A percentile compares a stretch with the other conserved stretches of the same genome.
Conservation (phyloP, 352 stramenopile genomes). For the Phytophthora sp. region DNA sequence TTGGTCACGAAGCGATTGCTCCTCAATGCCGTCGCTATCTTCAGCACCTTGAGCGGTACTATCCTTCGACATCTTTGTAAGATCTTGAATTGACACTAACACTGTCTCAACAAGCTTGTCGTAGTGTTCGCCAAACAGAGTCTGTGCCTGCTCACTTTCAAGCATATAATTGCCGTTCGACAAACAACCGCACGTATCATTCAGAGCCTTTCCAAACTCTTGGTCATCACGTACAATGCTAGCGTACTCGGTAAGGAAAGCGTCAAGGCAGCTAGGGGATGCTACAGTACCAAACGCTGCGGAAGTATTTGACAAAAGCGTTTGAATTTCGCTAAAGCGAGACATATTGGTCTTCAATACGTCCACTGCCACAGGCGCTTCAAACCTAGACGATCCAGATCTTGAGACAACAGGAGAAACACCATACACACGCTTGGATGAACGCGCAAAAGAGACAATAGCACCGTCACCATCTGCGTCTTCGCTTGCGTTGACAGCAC, state of each 20-base stretch:
- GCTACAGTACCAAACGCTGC: constrained; percentile 34
- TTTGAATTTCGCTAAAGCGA: constrained; percentile 43
- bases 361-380: constrained; percentile 29
- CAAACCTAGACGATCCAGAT: background rate
- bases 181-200: background rate
- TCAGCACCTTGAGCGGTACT: background rate
- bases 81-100: constrained; percentile 80
- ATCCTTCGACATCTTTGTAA: constrained; percentile 64
- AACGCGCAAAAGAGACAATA: constrained; percentile 62
- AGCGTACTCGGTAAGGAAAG: constrained; percentile 33
- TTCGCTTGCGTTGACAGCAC: constrained; percentile 49
- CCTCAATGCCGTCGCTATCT: constrained; percentile 17
- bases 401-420: constrained; percentile 56
- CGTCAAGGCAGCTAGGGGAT: constrained; percentile 40
- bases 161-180: constrained; percentile 8
- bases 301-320: constrained; percentile 30
- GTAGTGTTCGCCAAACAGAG: constrained; percentile 56
- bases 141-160: constrained; percentile 35
- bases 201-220: constrained; percentile 46
- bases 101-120: constrained; percentile 80
- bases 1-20: constrained; percentile 55
- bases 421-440: constrained; percentile 64
- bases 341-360: constrained; percentile 40
- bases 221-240: constrained; percentile 36
- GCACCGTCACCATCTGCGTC: constrained; percentile 49